Evolutionary conservation across 2,329 filamentous ascomycete species (phyloP).

Genomic region (Epichloe brachyelytri): DNA sequence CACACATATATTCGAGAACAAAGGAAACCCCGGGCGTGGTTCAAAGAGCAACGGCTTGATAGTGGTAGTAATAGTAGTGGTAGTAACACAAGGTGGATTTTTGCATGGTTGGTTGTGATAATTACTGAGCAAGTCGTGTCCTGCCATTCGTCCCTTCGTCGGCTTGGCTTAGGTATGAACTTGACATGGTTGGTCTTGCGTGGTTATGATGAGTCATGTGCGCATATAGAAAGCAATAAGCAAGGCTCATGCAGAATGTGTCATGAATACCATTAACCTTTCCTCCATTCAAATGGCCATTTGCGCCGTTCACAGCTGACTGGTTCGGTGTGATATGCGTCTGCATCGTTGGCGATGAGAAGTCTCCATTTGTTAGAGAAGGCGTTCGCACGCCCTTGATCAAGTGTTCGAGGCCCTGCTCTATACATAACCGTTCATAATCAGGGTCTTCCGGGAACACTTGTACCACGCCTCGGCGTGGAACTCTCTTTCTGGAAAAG

Average conservation of each 20-base stretch:
- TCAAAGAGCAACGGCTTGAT: not conserved
- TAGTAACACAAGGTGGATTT: not conserved
- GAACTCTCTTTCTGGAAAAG: constrained; percentile 42
- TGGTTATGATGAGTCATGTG: not conserved
- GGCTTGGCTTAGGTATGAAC: not conserved
- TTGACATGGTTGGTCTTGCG: not conserved
- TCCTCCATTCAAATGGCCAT: constrained; percentile 13
- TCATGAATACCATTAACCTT: constrained; percentile 19
- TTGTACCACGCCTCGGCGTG: constrained; percentile 39
- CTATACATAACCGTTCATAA: constrained; percentile 39
- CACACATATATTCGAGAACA: not conserved
- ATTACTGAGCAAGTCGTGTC: not conserved
- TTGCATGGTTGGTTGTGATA: not conserved
- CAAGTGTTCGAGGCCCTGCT: constrained; percentile 45
- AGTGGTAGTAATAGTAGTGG: constrained; percentile 5
- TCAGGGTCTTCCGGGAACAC: constrained; percentile 44
- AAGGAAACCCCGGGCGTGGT: not conserved
- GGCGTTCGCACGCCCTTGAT: constrained; percentile 32
- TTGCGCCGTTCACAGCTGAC: constrained; percentile 19
- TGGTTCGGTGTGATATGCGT: constrained; percentile 14
- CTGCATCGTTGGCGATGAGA: constrained; percentile 32
- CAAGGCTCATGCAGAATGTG: constrained; percentile 2
- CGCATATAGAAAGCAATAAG: not conserved
- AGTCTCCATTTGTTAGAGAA: constrained; percentile 32
- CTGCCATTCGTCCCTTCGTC: not conserved